Conservation (phyloP, 495 filamentous ascomycete genomes). For the Annulohypoxylon bovei region DNA sequence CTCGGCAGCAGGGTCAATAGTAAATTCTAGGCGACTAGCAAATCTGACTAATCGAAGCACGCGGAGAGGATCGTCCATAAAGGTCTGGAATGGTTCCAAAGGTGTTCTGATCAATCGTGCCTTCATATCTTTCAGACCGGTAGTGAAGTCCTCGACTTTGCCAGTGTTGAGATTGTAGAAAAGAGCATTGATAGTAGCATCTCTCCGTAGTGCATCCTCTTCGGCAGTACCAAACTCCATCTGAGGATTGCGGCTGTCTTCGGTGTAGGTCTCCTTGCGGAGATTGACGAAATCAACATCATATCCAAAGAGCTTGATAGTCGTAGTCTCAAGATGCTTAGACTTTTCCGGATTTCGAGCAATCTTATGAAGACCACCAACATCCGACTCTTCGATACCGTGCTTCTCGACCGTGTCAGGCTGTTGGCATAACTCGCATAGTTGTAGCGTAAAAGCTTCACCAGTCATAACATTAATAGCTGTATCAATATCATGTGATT, state of each 20-base stretch:
- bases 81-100: conserved; percentile 88
- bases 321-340: conserved; percentile 95
- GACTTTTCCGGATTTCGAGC: conserved; percentile 95
- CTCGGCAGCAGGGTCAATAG: conserved; percentile 73
- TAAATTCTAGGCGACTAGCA: conserved; percentile 82
- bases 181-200: conserved; percentile 94
- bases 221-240: conserved; percentile 94
- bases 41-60: conserved; percentile 92
- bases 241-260: conserved; percentile 86
- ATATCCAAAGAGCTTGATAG: conserved; percentile 82
- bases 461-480: conserved; percentile 97
- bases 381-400: conserved; percentile 61
- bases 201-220: conserved; percentile 88
- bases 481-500: conserved; percentile 92
- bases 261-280: conserved; percentile 86
- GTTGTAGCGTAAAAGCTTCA: conserved; percentile 77
- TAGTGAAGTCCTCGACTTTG: conserved; percentile 85
- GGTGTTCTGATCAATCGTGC: conserved; percentile 82
- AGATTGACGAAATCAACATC: conserved; percentile 96
- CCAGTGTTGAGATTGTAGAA: conserved; percentile 91
- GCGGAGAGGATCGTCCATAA: conserved; percentile 91
- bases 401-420: conserved; percentile 54
- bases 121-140: conserved; percentile 79
- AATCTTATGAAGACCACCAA: conserved; percentile 77
- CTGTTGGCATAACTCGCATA: conserved; percentile 63